Evolutionary conservation across 2,329 filamentous ascomycete genomes (phyloP).

Genomic region (Aureobasidium vineae): DNA sequence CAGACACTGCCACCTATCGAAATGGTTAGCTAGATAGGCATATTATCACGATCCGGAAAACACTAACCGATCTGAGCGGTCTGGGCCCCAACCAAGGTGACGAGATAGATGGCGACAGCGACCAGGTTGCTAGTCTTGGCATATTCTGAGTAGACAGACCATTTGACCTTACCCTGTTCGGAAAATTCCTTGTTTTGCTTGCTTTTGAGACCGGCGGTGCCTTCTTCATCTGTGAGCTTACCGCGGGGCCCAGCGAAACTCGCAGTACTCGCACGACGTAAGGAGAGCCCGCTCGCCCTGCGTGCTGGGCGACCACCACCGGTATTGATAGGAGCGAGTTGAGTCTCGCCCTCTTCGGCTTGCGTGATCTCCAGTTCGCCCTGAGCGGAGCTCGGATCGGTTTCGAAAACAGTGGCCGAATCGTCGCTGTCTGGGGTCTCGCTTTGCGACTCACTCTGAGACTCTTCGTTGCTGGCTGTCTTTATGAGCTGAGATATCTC

Average conservation of each 20-base stretch:
- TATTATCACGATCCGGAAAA: neutral
- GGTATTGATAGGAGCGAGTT: constrained; percentile 71
- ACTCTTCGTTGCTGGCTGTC: constrained; percentile 61
- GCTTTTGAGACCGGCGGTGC: constrained; percentile 63
- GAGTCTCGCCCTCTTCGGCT: constrained; percentile 68
- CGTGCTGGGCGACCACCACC: constrained; percentile 57
- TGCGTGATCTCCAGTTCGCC: constrained; percentile 57
- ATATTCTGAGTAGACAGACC: constrained; percentile 91
- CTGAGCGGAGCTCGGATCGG: constrained; percentile 47
- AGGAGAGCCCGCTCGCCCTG: constrained; percentile 68
- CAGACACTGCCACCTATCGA: constrained; percentile 72
- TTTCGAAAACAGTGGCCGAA: constrained; percentile 58
- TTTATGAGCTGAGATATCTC: constrained; percentile 81
- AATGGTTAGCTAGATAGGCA: constrained; percentile 30
- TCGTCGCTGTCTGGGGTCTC: constrained; percentile 63
- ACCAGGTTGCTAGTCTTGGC: constrained; percentile 88
- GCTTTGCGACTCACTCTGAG: constrained; percentile 43
- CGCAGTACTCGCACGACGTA: constrained; percentile 86
- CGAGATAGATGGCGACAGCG: constrained; percentile 77
- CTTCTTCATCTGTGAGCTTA: constrained; percentile 79
- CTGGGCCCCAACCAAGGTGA: constrained; percentile 76
- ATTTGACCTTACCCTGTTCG: constrained; percentile 97
- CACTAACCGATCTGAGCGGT: constrained; percentile 71
- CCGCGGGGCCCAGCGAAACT: constrained; percentile 85
- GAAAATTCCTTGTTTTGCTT: constrained; percentile 83